Evolutionary conservation across 148 eudicot genomes (phyloP).

Genomic region (Arbutus unedo): DNA sequence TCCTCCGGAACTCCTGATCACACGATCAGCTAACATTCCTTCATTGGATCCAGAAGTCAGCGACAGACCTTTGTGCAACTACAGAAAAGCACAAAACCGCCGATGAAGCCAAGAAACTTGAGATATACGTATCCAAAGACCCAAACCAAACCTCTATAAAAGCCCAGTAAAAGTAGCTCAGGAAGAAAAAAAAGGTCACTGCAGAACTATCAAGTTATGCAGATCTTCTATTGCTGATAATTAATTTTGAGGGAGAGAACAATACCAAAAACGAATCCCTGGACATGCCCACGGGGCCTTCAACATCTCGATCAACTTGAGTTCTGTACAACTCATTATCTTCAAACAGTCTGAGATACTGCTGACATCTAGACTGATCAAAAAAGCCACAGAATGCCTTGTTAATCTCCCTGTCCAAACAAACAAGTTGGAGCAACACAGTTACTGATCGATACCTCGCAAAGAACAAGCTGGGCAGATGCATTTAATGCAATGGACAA

Average conservation of each 20-base stretch:
- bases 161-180: slow-evolving; percentile 8
- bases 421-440: slow-evolving; percentile 6
- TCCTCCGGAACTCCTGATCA: slow-evolving; percentile 15
- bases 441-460: slow-evolving; percentile 5
- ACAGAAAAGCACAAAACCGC: slow-evolving; percentile 8
- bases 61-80: slow-evolving; percentile 15
- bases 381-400: slow-evolving; percentile 93
- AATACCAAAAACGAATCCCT: slow-evolving; percentile 30
- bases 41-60: slow-evolving; percentile 20
- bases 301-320: slow-evolving; percentile 23
- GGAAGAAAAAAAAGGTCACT: not conserved
- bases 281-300: slow-evolving; percentile 18
- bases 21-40: slow-evolving; percentile 12
- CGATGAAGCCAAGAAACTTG: slow-evolving; percentile 17
- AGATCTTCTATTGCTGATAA: not conserved
- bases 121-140: not conserved
- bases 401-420: slow-evolving; percentile 68
- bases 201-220: not conserved
- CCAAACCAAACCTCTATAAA: not conserved
- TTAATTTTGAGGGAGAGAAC: slow-evolving; percentile 1
- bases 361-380: slow-evolving; percentile 40
- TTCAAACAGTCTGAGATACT: slow-evolving; percentile 32
- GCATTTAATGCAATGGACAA: not conserved
- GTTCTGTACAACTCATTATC: slow-evolving; percentile 8
- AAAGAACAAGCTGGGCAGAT: not conserved